These are phyloP conservation scores for Rhizophora apiculata DNA, from an alignment of 345 rosid genomes.

Conservation along the genomic window DNA sequence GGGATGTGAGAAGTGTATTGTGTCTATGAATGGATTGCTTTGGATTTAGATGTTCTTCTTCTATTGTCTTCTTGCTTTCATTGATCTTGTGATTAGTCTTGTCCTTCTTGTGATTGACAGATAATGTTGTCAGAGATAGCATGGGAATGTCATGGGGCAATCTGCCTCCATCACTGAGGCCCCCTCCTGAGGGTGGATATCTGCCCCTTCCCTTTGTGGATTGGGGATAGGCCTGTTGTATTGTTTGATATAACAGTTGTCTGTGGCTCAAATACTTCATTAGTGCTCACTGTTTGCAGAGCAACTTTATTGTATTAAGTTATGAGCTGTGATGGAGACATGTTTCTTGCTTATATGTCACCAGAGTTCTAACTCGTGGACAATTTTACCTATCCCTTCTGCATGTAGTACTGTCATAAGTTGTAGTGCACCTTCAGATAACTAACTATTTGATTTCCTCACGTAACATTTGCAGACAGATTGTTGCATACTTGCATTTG, in stretches of 20 bases:
- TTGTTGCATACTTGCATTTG: neutral
- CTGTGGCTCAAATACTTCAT: neutral
- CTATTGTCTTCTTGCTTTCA: neutral
- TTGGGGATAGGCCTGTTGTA: slow-evolving; percentile 58
- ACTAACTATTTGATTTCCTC: neutral
- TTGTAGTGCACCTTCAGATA: neutral
- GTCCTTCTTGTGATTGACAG: slow-evolving; percentile 23
- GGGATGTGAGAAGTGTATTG: neutral
- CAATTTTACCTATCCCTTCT: slow-evolving; percentile 1
- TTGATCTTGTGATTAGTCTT: neutral
- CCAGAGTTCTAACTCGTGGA: neutral
- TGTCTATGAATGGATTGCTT: neutral
- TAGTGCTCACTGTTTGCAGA: neutral
- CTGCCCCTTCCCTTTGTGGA: slow-evolving; percentile 55
- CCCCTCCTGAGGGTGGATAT: slow-evolving; percentile 81
- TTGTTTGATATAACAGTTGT: no score
- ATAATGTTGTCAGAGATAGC: slow-evolving; percentile 36
- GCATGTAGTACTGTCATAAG: neutral
- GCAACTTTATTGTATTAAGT: neutral
- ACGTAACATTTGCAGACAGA: neutral
- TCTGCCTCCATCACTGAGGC: slow-evolving; percentile 84
- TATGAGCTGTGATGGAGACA: neutral
- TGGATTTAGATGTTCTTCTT: neutral
- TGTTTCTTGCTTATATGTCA: neutral
- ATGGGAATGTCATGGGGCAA: slow-evolving; percentile 60